Base-by-base conservation (phyloP, 495 filamentous ascomycete species). In the Cryomyces minteri region DNA sequence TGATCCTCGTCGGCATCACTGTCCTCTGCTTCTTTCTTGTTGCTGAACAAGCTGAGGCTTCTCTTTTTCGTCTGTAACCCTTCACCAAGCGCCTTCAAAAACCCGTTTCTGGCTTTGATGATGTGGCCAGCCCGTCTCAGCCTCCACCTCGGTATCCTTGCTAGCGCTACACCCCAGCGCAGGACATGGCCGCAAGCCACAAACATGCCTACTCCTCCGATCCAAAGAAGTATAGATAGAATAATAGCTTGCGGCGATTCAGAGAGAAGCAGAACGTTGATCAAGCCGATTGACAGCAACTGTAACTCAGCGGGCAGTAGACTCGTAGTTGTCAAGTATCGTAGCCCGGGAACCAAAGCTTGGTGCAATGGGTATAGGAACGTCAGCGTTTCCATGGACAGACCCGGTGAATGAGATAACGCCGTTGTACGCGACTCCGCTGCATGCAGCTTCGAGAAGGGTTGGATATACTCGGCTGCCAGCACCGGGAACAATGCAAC, bases 131-230 rank as follows among this genome's bases (percentile, higher is more conserved):
- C 59, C 14, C 77, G 74, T 49, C 77, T 73, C 51, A 96, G 88
- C 32, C 87, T 80, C 84, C 88, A 95, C 48, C 73, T 83, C 2
- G 90, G 90, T 33, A 98, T 82, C 37, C 92, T 68, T 12, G 88
- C 87, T 38, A 98, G 63, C 42, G 79, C 68, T 11, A 95, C 79
- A 33, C 80, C 84, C 84, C 84, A 94, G 58, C 68, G 74, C n/a
- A 96, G 74, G 11, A 88, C 71, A 41, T 79, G 73, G 36, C 71
- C 69, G 58, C 83, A 93, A 10, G 72, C 67, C 14, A 85, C 64
- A 41, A 93, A 78, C 12, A 93, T 53, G 42, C 72, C 71, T 41
- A 95, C 58, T 30, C 88, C 87, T 29, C 92, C 92, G 33, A 84
- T 69, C 88, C 90, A 96, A 5, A 96, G 66, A 31, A 94, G 56